Base-by-base conservation (phyloP, 306 rosid species). In the Castanea mollissima region DNA sequence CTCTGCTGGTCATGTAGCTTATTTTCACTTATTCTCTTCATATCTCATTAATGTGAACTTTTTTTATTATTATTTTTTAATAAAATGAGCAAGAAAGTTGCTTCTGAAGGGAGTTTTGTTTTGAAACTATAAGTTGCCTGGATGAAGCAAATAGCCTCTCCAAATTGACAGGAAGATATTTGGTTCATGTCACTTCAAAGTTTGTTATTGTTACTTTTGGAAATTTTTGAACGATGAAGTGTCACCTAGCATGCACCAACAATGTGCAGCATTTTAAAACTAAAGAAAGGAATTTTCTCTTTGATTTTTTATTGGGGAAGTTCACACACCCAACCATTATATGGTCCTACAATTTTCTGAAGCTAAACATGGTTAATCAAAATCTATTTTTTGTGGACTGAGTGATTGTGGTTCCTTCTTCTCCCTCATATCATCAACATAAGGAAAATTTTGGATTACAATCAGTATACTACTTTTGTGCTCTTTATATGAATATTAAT, bases 401-500 rank as follows among this genome's bases (percentile, higher is more conserved):
- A 59, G 34, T 49, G 16, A 49, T 13, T 1, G 5, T 49, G 14
- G 4, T 13, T 59, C 5, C 23, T 59, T 59, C 1, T 18, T 11
- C 67, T 59, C 6, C 15, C 31, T 59, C 67, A 59, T 31, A 23
- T 21, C 41, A 32, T 65, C 12, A 65, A 32, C 71, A 65, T 31
- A 16, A 32, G 23, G 21, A 16, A 32, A 32, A 5, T 32, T 32
- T 32, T 65, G 54, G 57, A 54, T 71, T 81, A 32, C 23, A 25
- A 59, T 38, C 63, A 57, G 76, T 57, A 67, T 59, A 0, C 65
- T 73, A 16, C 51, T 55, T 25, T 25, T 55, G 65, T 51, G 38
- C 46, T 58, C 23, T 32, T 67, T 73, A 75, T 73, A 56, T 78
- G 65, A 56, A 35, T 81, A 70, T 82, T 55, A 59, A 71, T 76